These are phyloP conservation scores for Trypanosoma boissoni DNA, from an alignment of 208 protist species.

Conservation along the genomic window DNA sequence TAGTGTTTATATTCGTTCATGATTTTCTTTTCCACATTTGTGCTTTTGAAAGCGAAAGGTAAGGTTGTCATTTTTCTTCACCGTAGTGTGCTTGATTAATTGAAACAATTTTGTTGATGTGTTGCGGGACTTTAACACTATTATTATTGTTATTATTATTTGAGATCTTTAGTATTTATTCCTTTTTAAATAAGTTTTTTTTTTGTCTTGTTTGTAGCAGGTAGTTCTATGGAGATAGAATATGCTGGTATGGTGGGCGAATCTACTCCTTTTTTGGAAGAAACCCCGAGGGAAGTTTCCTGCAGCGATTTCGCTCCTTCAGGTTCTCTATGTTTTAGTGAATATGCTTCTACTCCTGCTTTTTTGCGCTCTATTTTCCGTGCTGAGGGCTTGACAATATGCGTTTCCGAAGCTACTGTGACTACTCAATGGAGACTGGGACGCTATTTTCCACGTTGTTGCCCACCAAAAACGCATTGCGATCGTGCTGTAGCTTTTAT, in stretches of 20 bases:
- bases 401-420: slow-evolving; percentile 35
- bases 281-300: background rate
- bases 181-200: background rate
- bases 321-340: background rate
- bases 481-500: slow-evolving; percentile 40
- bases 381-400: slow-evolving; percentile 33
- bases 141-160: too few species aligned
- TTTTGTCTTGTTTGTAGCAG: background rate
- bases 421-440: slow-evolving; percentile 24
- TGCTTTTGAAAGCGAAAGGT: too few species aligned
- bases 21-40: too few species aligned
- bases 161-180: too few species aligned
- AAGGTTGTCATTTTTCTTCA: too few species aligned
- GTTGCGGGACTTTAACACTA: too few species aligned
- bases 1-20: too few species aligned
- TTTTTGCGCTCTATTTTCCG: slow-evolving; percentile 29
- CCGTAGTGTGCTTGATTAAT: too few species aligned
- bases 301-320: background rate
- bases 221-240: background rate
- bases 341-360: background rate
- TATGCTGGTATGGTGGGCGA: background rate
- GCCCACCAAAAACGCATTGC: slow-evolving; percentile 32
- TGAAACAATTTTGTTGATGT: too few species aligned
- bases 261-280: background rate
- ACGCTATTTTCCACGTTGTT: slow-evolving; percentile 22